Evolutionary conservation across 2,329 filamentous ascomycete species (phyloP), one percentile per base, ranked within the genome.

Genomic region (Nemania sp.): DNA sequence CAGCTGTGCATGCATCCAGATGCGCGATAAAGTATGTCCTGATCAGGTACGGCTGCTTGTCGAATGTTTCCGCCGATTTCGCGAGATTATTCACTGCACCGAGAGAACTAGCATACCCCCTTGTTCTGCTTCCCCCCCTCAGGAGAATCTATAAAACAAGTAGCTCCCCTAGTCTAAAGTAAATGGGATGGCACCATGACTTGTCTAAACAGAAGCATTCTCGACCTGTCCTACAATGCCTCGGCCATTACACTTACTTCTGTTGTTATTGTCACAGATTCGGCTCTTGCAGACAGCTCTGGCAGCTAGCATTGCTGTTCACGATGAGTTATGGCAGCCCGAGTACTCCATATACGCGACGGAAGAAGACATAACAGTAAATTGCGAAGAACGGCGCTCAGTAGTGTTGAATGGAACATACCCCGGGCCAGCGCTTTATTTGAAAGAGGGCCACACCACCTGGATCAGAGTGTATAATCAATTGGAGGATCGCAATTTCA

Each of bases 401-500:
- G 80, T 80, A 0, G 67, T 84, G 12, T 73, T 85, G 59, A 86
- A 86, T 70, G 81, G 81, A 52, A 81, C 80, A 1, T 77, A 76
- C 40, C 81, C 83, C 3, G 84, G 81, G 2, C 83, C 84, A 2
- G 64, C 75, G 10, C 57, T 86, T 6, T 75, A 78, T 51, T 71
- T 87, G 10, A 71, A 74, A 47, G 78, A 81, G 42, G 81, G 79
- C 2, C 72, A 77, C 54, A 81, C 78, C 15, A 81, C 76, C 42
- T 87, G 84, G 84, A 77, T 87, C 49, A 76, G 84, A 42, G 84
- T 86, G 2, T 85, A 84, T 69, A 87, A 87, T 66, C 76, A 84
- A 54, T 81, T 86, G 72, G 59, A 72, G 1, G 71, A 80, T 40
- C 67, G 78, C 11, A 86, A 87, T 64, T 69, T 82, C 17, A 87